Conservation (phyloP, 2,329 filamentous ascomycete genomes). For the Pseudovirgaria hyperparasitica region DNA sequence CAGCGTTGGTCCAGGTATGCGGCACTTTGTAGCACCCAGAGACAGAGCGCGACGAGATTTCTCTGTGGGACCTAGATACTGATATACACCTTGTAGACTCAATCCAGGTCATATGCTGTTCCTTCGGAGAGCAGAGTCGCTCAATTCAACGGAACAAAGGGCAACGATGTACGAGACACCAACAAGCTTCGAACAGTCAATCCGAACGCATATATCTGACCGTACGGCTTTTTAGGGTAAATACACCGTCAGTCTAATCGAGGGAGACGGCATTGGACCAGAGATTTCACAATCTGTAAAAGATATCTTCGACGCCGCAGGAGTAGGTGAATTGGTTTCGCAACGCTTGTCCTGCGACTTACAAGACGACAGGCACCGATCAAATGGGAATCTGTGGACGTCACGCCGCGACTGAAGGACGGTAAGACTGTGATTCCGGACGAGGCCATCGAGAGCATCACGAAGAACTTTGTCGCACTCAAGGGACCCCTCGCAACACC, state of each 20-base stretch:
- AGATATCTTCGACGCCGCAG: slow-evolving; percentile 93
- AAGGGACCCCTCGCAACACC: slow-evolving; percentile 98
- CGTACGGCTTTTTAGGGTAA: slow-evolving; percentile 54
- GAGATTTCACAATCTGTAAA: slow-evolving; percentile 97
- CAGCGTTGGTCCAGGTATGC: slow-evolving; percentile 44
- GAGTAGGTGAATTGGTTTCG: slow-evolving; percentile 44
- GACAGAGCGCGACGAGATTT: slow-evolving; percentile 1
- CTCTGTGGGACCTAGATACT: slow-evolving; percentile 1
- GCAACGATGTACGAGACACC: slow-evolving; percentile 56
- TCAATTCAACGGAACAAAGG: slow-evolving; percentile 87
- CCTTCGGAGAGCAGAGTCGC: slow-evolving; percentile 58
- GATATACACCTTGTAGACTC: slow-evolving; percentile 11
- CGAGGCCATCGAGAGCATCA: slow-evolving; percentile 83
- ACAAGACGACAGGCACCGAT: slow-evolving; percentile 56
- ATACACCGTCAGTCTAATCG: slow-evolving; percentile 91
- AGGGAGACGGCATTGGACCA: slow-evolving; percentile 97
- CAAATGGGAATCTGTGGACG: slow-evolving; percentile 94
- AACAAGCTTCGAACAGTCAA: background rate
- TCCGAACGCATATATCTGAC: slow-evolving; percentile 5
- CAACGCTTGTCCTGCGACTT: slow-evolving; percentile 1
- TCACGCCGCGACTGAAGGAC: slow-evolving; percentile 84
- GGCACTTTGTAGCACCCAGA: slow-evolving; percentile 2
- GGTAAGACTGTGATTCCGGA: slow-evolving; percentile 93
- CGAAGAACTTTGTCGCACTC: slow-evolving; percentile 90
- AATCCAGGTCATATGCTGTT: slow-evolving; percentile 42